Evolutionary conservation across 805 yeast species (phyloP).

Genomic region (Ogataea siamensis): DNA sequence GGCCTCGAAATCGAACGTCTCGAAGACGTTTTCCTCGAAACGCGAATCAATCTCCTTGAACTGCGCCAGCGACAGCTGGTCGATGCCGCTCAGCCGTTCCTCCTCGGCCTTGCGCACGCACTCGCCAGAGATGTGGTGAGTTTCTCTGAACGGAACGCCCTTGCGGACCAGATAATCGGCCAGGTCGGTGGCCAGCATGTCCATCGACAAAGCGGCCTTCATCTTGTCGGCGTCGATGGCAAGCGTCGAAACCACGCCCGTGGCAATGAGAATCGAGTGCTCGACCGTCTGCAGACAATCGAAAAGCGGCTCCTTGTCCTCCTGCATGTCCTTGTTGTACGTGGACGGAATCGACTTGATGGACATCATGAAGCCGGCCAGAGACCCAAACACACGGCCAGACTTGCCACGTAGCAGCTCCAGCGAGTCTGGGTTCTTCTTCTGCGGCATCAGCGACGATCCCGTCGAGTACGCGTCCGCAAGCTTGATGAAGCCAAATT

Average conservation of each 20-base stretch:
- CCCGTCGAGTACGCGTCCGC: conserved; percentile 99
- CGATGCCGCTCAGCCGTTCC: conserved; percentile 74
- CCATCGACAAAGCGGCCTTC: conserved; percentile 92
- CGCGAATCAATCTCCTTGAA: conserved; percentile 76
- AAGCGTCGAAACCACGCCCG: conserved; percentile 93
- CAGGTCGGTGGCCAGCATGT: conserved; percentile 97
- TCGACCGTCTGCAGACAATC: conserved; percentile 88
- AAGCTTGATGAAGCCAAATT: conserved; percentile 88
- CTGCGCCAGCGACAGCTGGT: conserved; percentile 73
- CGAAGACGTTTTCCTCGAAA: conserved; percentile 76
- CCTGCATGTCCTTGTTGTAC: conserved; percentile 97
- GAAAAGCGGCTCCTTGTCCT: conserved; percentile 97
- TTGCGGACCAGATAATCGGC: conserved; percentile 97
- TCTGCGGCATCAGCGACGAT: conserved; percentile 97
- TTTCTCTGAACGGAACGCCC: conserved; percentile 99
- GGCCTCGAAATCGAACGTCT: conserved; percentile 86
- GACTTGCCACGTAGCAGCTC: conserved; percentile 95
- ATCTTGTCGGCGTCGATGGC: conserved; percentile 68
- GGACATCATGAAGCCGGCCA: conserved; percentile 95
- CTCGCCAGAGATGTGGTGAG: conserved; percentile 98
- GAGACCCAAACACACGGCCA: conserved; percentile 94
- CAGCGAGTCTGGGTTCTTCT: conserved; percentile 95
- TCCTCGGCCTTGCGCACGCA: conserved; percentile 93
- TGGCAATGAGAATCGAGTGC: conserved; percentile 90
- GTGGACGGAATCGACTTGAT: conserved; percentile 97